Evolutionary conservation across 108 stramenopile genomes (phyloP).

Genomic region (Cylindrotheca fusiformis): DNA sequence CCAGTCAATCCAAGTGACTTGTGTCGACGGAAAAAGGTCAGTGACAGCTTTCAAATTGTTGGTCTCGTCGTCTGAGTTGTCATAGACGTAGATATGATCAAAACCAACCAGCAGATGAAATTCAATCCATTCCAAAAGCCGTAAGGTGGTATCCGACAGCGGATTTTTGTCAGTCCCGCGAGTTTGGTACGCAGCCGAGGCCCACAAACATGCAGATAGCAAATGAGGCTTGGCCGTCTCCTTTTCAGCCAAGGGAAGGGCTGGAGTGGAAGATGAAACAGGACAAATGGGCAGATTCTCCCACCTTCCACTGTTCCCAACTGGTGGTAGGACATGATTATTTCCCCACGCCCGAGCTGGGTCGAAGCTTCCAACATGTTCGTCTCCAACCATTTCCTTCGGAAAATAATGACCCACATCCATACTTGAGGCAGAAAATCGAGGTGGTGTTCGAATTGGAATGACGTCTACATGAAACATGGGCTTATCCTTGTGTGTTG

Average conservation of each 20-base stretch:
- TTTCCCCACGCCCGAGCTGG: conserved; percentile 65
- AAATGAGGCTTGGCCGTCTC: conserved; percentile 39
- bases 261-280: conserved; percentile 8
- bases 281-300: conserved; percentile 78
- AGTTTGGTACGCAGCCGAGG: conserved; percentile 64
- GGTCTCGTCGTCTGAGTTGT: conserved; percentile 52
- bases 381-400: background rate
- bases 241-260: background rate
- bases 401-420: conserved; percentile 18
- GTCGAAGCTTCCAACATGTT: conserved; percentile 38
- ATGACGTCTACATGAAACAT: conserved; percentile 74
- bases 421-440: conserved; percentile 51
- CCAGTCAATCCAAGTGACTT: conserved; percentile 68
- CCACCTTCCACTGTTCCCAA: conserved; percentile 83
- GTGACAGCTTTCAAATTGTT: conserved; percentile 25
- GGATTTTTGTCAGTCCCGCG: conserved; percentile 47
- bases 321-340: conserved; percentile 63
- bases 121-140: conserved; percentile 56
- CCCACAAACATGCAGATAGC: conserved; percentile 81
- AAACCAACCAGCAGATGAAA: conserved; percentile 56
- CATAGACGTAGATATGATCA: conserved; percentile 85
- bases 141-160: conserved; percentile 31
- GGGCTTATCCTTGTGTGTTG: conserved; percentile 38
- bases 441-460: conserved; percentile 81
- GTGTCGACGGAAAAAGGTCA: conserved; percentile 29